Evolutionary conservation across 495 filamentous ascomycete species (phyloP).

Genomic region (Penicillium egyptiacum): DNA sequence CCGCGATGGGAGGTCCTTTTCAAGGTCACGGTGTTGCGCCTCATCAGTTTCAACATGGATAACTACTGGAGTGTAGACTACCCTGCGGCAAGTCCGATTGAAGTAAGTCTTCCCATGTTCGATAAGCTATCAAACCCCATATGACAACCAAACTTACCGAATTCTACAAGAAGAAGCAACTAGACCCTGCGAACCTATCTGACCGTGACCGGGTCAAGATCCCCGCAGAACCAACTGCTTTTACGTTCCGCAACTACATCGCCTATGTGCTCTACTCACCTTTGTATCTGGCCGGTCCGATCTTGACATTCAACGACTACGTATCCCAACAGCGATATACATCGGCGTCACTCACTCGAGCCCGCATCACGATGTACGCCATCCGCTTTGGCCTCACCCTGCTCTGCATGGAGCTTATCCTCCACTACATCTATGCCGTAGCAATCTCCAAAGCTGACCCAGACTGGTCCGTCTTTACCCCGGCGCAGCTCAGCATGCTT

Average conservation of each 20-base stretch:
- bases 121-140: constrained; percentile 6
- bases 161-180: constrained; percentile 92
- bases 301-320: constrained; percentile 98
- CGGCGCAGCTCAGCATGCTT: constrained; percentile 85
- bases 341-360: constrained; percentile 60
- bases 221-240: constrained; percentile 70
- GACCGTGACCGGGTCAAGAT: constrained; percentile 81
- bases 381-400: constrained; percentile 79
- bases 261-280: constrained; percentile 90
- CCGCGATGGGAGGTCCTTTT: constrained; percentile 93
- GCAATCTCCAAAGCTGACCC: constrained; percentile 85
- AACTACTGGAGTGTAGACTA: constrained; percentile 87
- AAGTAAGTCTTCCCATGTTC: constrained; percentile 62
- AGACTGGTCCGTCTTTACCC: constrained; percentile 79
- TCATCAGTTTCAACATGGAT: constrained; percentile 97
- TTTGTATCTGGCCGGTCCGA: constrained; percentile 88
- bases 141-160: constrained; percentile 47
- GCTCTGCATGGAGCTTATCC: constrained; percentile 88
- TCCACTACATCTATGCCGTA: constrained; percentile 91
- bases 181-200: constrained; percentile 79
- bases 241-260: constrained; percentile 76
- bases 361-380: constrained; percentile 74
- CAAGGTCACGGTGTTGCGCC: constrained; percentile 89
- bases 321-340: constrained; percentile 80
- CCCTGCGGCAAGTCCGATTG: constrained; percentile 64